Evolutionary conservation across 176 grass and related monocot genomes (phyloP), one percentile per base, ranked within the genome.

Genomic region (Zoysia pacifica): DNA sequence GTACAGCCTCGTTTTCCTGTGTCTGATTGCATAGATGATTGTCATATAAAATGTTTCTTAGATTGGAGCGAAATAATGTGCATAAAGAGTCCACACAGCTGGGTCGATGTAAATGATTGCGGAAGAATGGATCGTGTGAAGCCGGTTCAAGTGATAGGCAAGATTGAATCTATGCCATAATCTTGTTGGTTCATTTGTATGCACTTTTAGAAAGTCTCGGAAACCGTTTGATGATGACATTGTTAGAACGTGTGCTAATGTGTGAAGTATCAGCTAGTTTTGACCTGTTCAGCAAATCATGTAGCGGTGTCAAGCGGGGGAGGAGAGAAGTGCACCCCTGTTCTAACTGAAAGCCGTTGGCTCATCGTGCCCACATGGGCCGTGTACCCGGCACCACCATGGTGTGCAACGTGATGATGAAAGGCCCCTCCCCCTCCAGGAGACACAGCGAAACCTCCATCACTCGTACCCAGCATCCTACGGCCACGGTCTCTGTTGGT

Each of bases 1-100:
- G 87, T 89, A 85, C 72, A 89, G 76, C 80, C 65, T 65, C 15
- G 13, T 50, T 44, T 65, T 42, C 28, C 53, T 40, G 1, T 1
- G 2, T 39, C 73, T 2, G 20, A 75, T 74, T 62, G 47, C 53
- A 9, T 74, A 35, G 5, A 3, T n/a, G 28, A 28, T 28, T 28
- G 28, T 28, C 28, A 28, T 28, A 28, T 28, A 28, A 28, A 28
- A 28, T 28, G 28, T 28, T 28, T 28, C 28, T 28, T 28, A 28
- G 28, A 28, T 28, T 28, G 28, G 28, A 43, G 10, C 14, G 11
- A 52, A 35, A 62, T 54, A 39, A 53, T 39, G 19, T 65, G 18
- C 19, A 16, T 52, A 49, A 28, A 20, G 41, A 11, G 43, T 62
- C 41, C 40, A 5, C 9, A n/a, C 40, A 9, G 15, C 35, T 48